Conservation (phyloP, 169 alveolate species). For the Eimeria tenella region DNA sequence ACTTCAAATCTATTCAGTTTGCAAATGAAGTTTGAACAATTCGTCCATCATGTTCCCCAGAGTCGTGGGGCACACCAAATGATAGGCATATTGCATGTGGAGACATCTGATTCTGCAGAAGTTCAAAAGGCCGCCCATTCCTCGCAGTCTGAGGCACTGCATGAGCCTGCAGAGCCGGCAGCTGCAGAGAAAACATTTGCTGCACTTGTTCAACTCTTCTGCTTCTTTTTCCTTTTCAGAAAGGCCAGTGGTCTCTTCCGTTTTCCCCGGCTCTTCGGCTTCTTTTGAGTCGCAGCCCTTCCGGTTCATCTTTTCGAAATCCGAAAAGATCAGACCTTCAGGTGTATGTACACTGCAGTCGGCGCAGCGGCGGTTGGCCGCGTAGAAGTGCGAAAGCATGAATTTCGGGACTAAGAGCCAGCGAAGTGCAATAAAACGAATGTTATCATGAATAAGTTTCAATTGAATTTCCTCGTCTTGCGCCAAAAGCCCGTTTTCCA, state of each 20-base stretch:
- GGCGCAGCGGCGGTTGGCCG: not conserved
- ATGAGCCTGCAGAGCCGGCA: slow-evolving; percentile 56
- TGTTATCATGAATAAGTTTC: slow-evolving; percentile 46
- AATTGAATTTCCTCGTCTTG: not conserved
- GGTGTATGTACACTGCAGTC: not conserved
- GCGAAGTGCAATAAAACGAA: slow-evolving; percentile 70
- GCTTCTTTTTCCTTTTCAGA: not conserved
- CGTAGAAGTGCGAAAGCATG: slow-evolving; percentile 42
- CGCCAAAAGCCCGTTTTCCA: not conserved
- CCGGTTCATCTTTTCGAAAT: not conserved
- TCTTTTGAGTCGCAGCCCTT: not conserved
- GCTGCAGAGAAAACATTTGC: not conserved
- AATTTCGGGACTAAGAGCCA: slow-evolving; percentile 33
- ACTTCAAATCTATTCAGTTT: not conserved
- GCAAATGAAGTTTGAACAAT: not conserved
- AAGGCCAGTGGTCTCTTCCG: not conserved
- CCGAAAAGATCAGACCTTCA: not conserved
- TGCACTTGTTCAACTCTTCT: not conserved
- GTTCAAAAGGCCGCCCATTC: slow-evolving; percentile 73
- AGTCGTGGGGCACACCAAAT: slow-evolving; percentile 71
- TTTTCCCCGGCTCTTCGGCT: not conserved
- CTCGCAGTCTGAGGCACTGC: slow-evolving; percentile 43
- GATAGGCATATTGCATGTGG: slow-evolving; percentile 81
- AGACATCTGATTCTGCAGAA: slow-evolving; percentile 75
- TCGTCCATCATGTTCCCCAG: slow-evolving; percentile 24